Evolutionary conservation across 441 rosid species (phyloP), one percentile per base, ranked within the genome.

Genomic region (Adansonia madagascariensis): DNA sequence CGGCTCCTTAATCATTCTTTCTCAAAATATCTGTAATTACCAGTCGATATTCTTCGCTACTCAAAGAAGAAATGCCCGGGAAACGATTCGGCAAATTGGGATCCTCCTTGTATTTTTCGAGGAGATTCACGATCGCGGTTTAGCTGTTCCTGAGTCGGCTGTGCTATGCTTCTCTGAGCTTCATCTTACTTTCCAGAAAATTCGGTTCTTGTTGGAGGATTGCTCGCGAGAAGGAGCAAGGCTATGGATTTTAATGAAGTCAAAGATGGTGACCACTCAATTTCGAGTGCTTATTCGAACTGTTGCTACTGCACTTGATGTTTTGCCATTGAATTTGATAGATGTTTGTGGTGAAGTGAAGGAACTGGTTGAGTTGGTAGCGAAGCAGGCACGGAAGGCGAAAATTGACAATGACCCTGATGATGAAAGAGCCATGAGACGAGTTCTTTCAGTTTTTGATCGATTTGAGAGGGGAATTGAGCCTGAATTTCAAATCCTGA

Each of bases 141-240:
- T 72, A 53, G 35, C 11, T 73, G 78, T 87, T 0, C 67, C 88
- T 0, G 79, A 82, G 7, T 84, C 92, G 2, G 56, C 75, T 0
- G 78, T 88, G 2, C 86, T 89, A 15, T 88, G 83, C 78, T 86
- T 94, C 76, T 86, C 86, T 0, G 95, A 94, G 85, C 89, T 92
- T 47, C 97, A 94, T 78, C 57, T 86, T 14, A 75, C 89, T 6
- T 86, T 88, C 79, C 98, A 94, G 75, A 91, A 91, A 82, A 61
- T 91, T 10, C 80, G 61, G 22, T 94, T 88, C 83, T 75, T 94
- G 73, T 46, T 92, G 76, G 90, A 92, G 79, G 98, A 94, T 65
- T 90, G 95, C 74, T 78, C 91, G 10, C 60, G 92, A 62, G 91
- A 88, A 50, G 97, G 95, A 60, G 90, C 90, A 0, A 85, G 84